Conservation (phyloP, 2,329 filamentous ascomycete species). For the Exophiala xenobiotica region DNA sequence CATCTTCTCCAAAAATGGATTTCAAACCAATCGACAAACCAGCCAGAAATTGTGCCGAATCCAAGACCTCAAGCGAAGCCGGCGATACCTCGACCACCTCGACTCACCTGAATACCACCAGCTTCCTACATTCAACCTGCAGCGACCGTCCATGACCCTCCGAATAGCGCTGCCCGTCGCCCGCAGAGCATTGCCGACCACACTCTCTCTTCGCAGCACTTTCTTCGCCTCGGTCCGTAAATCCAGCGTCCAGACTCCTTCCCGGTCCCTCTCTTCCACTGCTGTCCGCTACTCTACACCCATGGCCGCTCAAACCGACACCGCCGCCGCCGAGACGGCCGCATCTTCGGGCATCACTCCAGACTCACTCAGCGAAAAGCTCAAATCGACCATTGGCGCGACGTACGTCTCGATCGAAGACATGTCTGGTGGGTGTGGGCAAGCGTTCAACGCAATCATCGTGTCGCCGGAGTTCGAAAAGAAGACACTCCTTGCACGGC, state of each 20-base stretch:
- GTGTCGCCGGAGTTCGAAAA: slow-evolving; percentile 69
- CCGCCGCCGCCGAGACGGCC: slow-evolving; percentile 34
- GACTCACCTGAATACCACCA: background rate
- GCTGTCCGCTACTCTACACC: slow-evolving; percentile 27
- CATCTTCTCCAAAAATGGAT: background rate
- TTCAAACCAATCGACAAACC: slow-evolving; percentile 7
- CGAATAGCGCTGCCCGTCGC: slow-evolving; percentile 10
- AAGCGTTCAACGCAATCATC: slow-evolving; percentile 69
- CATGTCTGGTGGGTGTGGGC: slow-evolving; percentile 76
- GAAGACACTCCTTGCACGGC: slow-evolving; percentile 76
- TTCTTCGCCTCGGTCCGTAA: slow-evolving; percentile 3
- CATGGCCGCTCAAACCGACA: slow-evolving; percentile 37
- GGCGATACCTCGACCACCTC: background rate
- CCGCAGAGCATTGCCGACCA: slow-evolving; percentile 8
- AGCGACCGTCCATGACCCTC: slow-evolving; percentile 15
- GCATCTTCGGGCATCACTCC: slow-evolving; percentile 68
- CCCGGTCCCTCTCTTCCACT: slow-evolving; percentile 4
- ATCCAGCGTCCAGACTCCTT: slow-evolving; percentile 2
- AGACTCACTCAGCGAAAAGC: slow-evolving; percentile 65
- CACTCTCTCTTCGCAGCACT: background rate
- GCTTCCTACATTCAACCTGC: background rate
- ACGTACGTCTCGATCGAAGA: slow-evolving; percentile 84
- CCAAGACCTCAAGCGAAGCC: too few relatives aligned
- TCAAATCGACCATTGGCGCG: slow-evolving; percentile 69
- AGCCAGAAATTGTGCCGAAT: too few relatives aligned